Conservation (phyloP, 164 flowering plant genomes). For the Houttuynia cordata region DNA sequence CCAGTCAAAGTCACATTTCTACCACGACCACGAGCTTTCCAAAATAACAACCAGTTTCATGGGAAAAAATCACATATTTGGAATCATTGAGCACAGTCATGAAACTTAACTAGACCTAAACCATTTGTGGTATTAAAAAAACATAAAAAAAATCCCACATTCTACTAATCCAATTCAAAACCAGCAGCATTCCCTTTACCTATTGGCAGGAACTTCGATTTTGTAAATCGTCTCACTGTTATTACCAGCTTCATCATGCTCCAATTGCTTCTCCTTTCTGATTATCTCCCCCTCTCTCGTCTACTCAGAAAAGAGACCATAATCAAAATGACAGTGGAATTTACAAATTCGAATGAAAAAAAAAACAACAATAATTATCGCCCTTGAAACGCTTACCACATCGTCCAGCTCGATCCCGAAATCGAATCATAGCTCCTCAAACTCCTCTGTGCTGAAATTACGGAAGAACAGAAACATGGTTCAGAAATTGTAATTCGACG, state of each 20-base stretch:
- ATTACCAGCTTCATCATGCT: slow-evolving; percentile 32
- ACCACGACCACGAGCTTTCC: too few relatives aligned
- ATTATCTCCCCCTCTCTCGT: slow-evolving; percentile 85
- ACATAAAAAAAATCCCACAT: neutral
- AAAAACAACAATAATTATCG: neutral
- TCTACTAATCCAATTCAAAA: neutral
- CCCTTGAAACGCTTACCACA: slow-evolving; percentile 38
- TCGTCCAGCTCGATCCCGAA: slow-evolving; percentile 96
- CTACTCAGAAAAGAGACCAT: slow-evolving; percentile 17
- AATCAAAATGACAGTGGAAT: neutral
- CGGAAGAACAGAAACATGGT: neutral
- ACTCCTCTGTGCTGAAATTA: slow-evolving; percentile 57
- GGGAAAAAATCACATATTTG: too few relatives aligned
- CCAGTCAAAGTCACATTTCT: too few relatives aligned
- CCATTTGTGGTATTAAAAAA: too few relatives aligned
- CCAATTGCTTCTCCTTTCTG: slow-evolving; percentile 83
- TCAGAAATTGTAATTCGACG: too few relatives aligned
- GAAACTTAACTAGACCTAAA: too few relatives aligned
- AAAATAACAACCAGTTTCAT: too few relatives aligned
- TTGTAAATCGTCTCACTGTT: slow-evolving; percentile 90
- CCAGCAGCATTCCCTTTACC: slow-evolving; percentile 22
- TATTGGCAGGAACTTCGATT: slow-evolving; percentile 86
- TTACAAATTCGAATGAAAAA: neutral
- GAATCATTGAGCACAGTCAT: too few relatives aligned
- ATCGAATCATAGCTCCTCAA: slow-evolving; percentile 71